A percentile compares a stretch with the other conserved stretches of the same genome.
These are phyloP conservation scores for Zygotorulaspora mrakii DNA, from an alignment of 1,139 yeast genomes.

Conservation along the genomic window DNA sequence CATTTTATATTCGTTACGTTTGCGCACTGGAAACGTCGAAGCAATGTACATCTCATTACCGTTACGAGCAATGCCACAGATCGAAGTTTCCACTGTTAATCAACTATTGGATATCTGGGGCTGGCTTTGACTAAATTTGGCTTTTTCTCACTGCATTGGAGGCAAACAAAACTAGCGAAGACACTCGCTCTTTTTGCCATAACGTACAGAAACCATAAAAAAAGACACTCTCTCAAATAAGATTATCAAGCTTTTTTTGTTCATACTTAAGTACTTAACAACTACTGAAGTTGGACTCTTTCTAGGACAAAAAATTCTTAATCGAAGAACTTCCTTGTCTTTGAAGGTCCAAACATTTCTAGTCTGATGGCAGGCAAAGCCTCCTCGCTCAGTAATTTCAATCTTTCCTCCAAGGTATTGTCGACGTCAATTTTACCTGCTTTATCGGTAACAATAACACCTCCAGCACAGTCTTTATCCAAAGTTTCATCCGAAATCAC, in stretches of 20 bases:
- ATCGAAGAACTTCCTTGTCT: constrained; percentile 86
- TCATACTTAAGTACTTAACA: constrained; percentile 1
- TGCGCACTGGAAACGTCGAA: constrained; percentile 1
- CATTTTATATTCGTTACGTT: background rate
- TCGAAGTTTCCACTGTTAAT: too few relatives aligned
- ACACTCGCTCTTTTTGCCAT: background rate
- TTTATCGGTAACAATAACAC: constrained; percentile 67
- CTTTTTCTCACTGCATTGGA: too few relatives aligned
- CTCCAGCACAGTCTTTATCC: constrained; percentile 72
- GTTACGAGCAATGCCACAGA: too few relatives aligned
- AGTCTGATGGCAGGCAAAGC: constrained; percentile 91
- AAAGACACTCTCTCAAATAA: background rate
- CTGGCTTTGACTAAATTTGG: too few relatives aligned
- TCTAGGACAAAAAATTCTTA: constrained; percentile 35
- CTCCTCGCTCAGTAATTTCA: constrained; percentile 72
- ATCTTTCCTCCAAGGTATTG: constrained; percentile 93
- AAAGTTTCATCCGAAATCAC: constrained; percentile 58
- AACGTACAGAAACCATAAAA: background rate
- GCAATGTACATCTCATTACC: constrained; percentile 2
- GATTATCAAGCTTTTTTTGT: constrained; percentile 2
- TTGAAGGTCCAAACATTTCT: constrained; percentile 85
- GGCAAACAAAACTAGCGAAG: too few relatives aligned
- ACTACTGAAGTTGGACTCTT: background rate
- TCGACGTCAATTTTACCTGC: constrained; percentile 82
- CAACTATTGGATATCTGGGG: too few relatives aligned